Evolutionary conservation across 129 eudicot genomes (phyloP), one percentile per base, ranked within the genome.

Genomic region (Calendula officinalis): DNA sequence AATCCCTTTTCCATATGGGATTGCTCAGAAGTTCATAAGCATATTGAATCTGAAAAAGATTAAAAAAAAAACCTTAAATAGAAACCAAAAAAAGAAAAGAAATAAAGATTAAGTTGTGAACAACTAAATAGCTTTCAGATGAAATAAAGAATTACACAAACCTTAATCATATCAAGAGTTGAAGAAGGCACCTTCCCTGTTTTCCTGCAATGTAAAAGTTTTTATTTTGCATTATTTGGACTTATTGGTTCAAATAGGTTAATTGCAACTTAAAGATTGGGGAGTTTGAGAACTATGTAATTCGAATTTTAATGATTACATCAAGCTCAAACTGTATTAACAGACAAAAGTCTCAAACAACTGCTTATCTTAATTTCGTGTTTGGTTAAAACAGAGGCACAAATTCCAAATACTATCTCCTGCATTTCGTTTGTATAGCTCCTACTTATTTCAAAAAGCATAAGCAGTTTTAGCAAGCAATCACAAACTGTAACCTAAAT

Each of bases 111-210:
- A 8, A 44, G 9, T 56, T 45, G 56, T 44, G 8, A 64, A 56
- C 66, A 17, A 30, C n/a, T 37, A 10, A 64, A 51, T 69, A 34
- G 42, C 16, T 32, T 64, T 14, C 27, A 67, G 46, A 55, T 62
- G 60, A 30, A 33, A 36, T 43, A 66, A 37, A 54, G 61, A 56
- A 45, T 60, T 17, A 57, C 38, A 67, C 74, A 11, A 62, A 89
- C 97, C 91, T 86, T 83, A 63, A 86, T 74, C 80, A 77, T 71
- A 40, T 86, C 83, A 44, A 52, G 60, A 35, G 84, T 66, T n/a
- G 75, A 62, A 73, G 84, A 82, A 74, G 66, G 71, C 53, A 63
- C 75, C 45, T 36, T 64, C 56, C 60, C 83, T 56, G 91, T 62
- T 65, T 78, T 78, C 97, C 97, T 90, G 87, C 70, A 83, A 75